Percentiles rank a stretch among this genome's conserved stretches.
Conservation (phyloP, 352 stramenopile species). For the Phytophthora kernoviae region DNA sequence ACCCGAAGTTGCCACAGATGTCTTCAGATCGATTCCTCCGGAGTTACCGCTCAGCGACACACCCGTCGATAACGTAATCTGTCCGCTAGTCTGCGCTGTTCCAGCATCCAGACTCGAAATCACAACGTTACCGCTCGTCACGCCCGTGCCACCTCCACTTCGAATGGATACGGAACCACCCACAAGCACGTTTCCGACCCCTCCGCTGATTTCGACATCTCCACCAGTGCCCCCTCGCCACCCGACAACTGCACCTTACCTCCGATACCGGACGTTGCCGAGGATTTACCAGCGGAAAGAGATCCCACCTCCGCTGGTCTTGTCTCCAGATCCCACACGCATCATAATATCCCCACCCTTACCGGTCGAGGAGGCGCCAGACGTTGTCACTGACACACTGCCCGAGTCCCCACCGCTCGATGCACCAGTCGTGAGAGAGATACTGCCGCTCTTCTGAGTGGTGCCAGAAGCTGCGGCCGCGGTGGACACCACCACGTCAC, state of each 20-base stretch:
- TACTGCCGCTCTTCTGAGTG: neutral
- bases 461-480: neutral
- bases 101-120: slow-evolving; percentile 12
- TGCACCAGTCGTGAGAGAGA: neutral
- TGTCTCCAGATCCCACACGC: slow-evolving; percentile 2
- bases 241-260: slow-evolving; percentile 3
- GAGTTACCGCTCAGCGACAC: slow-evolving; percentile 6
- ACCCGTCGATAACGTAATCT: slow-evolving; percentile 8
- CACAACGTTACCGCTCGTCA: slow-evolving; percentile 17
- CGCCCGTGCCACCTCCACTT: slow-evolving; percentile 19
- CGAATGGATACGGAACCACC: slow-evolving; percentile 22
- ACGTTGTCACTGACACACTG: slow-evolving; percentile 3
- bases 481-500: neutral
- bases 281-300: slow-evolving; percentile 9
- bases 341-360: slow-evolving; percentile 10
- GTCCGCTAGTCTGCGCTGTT: slow-evolving; percentile 1
- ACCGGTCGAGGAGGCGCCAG: neutral
- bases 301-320: slow-evolving; percentile 2
- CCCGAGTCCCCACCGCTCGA: neutral
- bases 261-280: slow-evolving; percentile 4
- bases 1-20: neutral
- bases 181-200: neutral
- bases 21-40: slow-evolving; percentile 1
- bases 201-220: slow-evolving; percentile 7
- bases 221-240: slow-evolving; percentile 9